phyloP scores from a whole-genome alignment of 1,284 basidiomycete species.

The Pulveroboletus sp. region DNA sequence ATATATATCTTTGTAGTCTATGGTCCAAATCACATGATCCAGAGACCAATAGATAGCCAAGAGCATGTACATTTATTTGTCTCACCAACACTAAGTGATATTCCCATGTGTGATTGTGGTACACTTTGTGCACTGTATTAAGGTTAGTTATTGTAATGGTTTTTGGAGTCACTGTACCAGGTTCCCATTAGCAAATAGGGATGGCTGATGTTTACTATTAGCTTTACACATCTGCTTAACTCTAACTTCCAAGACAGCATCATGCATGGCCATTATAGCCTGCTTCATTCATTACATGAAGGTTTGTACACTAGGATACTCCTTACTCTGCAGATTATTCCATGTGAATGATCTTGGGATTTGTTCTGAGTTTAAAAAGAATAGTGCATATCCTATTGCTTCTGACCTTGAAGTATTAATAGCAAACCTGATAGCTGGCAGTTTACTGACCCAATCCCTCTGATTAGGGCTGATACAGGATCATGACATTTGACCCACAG shows the following conservation, averaged over 20 bases:
- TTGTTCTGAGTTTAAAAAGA: constrained; percentile 40
- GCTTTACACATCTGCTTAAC: constrained; percentile 24
- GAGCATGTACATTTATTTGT: too few relatives aligned
- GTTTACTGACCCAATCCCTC: too few relatives aligned
- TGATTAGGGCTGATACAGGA: too few relatives aligned
- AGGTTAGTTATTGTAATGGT: too few relatives aligned
- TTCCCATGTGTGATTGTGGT: too few relatives aligned
- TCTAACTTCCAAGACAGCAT: constrained; percentile 31
- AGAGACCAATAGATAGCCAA: too few relatives aligned
- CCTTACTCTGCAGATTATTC: constrained; percentile 9
- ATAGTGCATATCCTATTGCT: constrained; percentile 37
- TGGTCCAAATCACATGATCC: too few relatives aligned
- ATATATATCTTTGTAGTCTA: too few relatives aligned
- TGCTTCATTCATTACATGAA: constrained; percentile 31
- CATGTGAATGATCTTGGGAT: constrained; percentile 35
- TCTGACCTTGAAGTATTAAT: background rate
- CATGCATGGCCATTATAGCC: constrained; percentile 28
- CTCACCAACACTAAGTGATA: too few relatives aligned
- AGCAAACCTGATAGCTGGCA: too few relatives aligned
- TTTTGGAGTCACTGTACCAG: constrained; percentile 36
- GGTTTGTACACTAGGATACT: constrained; percentile 26
- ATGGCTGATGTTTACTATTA: constrained; percentile 22
- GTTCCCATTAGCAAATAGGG: constrained; percentile 14
- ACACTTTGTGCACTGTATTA: too few relatives aligned
- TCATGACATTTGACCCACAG: too few relatives aligned